Base-by-base conservation (phyloP, 768 basidiomycete species). In the Suillus cothurnatus region DNA sequence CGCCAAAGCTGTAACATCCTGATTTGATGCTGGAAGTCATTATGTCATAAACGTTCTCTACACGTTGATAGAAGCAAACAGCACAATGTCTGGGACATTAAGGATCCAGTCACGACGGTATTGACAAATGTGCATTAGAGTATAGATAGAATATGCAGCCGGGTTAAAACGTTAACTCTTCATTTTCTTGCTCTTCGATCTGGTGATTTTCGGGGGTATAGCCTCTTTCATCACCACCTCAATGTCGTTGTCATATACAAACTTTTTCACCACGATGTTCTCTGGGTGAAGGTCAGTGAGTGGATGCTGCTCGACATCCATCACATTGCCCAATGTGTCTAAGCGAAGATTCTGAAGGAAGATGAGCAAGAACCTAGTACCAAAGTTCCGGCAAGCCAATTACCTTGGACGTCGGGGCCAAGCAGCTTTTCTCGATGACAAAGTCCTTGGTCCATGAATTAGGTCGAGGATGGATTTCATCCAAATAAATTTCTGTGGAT, bases 211-310 rank as follows among this genome's bases (percentile, higher is more conserved):
- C 41, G 78, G 64, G 17, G 74, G 71, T 2, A 69, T 52, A 45
- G 72, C 69, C 26, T 67, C 74, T 31, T 59, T 59, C 58, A 28
- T 28, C 21, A 72, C 69, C 61, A 34, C 31, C 11, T 84, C 82
- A 4, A 82, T 70, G 69, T 94, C 93, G 64, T 88, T 86, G 67
- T 93, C 91, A 65, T 93, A 94, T 23, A 94, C 84, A 74, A 88
- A 92, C 73, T 86, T 93, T 79, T 92, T 91, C 47, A 94, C 88
- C 61, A 85, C 78, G 61, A 94, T 76, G 60, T 86, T 87, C 74
- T 93, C 91, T 31, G 81, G 79, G 28, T 84, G 80, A 38, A 93
- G 80, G 41, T 89, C 84, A 60, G 78, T 73, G 31, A 88, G 75
- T 1, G 89, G 88, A 21, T 81, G 74, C 62, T 67, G 67, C 38